Percentiles rank a stretch among this genome's conserved stretches.
Conservation (phyloP, 768 basidiomycete genomes). For the Mycena alexandri region DNA sequence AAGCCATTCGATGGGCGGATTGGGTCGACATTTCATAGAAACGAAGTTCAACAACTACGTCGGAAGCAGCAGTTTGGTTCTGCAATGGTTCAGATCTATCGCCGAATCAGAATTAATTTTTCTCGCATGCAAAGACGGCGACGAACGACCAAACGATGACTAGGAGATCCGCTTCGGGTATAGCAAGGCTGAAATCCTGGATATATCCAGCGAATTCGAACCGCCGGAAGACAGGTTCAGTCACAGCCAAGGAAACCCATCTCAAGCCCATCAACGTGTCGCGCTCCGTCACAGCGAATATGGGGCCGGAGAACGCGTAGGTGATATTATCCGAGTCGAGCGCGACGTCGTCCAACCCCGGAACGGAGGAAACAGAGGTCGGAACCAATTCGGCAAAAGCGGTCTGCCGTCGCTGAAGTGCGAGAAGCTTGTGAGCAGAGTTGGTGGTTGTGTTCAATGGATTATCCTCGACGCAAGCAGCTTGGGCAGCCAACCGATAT, state of each 20-base stretch:
- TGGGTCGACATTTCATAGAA: conserved; percentile 4
- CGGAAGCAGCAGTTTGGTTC: neutral
- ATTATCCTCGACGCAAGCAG: conserved; percentile 19
- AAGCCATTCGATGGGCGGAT: neutral
- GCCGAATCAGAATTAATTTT: neutral
- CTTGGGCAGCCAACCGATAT: conserved; percentile 8
- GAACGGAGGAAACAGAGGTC: neutral
- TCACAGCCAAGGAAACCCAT: neutral
- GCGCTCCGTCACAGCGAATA: conserved; percentile 5
- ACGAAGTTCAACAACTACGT: neutral
- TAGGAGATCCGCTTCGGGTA: conserved; percentile 12
- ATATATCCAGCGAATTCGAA: conserved; percentile 9
- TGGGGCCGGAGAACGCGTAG: conserved; percentile 11
- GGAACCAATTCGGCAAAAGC: neutral
- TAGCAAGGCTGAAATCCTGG: neutral
- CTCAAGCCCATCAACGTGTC: neutral
- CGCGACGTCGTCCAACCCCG: conserved; percentile 5
- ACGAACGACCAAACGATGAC: conserved; percentile 12
- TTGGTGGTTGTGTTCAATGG: neutral
- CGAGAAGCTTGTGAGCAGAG: neutral
- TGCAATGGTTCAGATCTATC: neutral
- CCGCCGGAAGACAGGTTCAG: neutral
- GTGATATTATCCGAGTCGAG: neutral
- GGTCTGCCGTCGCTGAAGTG: neutral
- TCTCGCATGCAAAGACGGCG: neutral